Evolutionary conservation across 495 filamentous ascomycete species (phyloP), one percentile per base, ranked within the genome.

Genomic region (Aspergillus campestris): DNA sequence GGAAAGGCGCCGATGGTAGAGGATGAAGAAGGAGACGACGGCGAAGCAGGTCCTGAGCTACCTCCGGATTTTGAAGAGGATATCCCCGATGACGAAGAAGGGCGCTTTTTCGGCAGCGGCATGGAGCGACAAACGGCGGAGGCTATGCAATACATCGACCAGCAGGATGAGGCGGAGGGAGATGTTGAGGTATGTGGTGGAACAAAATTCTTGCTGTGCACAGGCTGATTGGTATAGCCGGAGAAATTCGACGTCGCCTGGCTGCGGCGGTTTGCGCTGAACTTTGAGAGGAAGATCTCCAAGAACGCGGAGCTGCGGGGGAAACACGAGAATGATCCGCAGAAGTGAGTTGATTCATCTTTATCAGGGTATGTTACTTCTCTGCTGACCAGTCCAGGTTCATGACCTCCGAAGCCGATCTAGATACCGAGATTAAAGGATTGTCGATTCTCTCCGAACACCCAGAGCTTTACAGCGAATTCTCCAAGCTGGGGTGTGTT

Each of bases 51-150:
- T 5, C 84, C 85, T 5, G 72, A 81, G 30, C 57, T 84, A 10
- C 88, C 88, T 1, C 81, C 81, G 1, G 79, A 83, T 54, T 66
- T 70, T 37, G 80, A 82, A 11, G 77, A 75, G 43, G 73, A 74
- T 45, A 56, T 64, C 11, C 76, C 77, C 29, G 89, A 94, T 56
- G 91, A 95, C 57, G 86, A 94, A 43, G 92, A 90, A 47, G 90
- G 91, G 0, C 80, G 92, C 39, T 99, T 99, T 71, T 97, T 94
- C 56, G 92, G 91, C 35, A 87, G 88, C 44, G 92, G 92, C 35
- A 82, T 97, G 51, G 86, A 84, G 27, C 76, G 79, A 29, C 75
- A 84, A 45, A 88, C 92, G 45, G 81, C 78, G 3, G 80, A 91
- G 47, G 87, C 89, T n/a, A 77, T 99, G 59, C 83, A 97, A 60